These are phyloP conservation scores for Theileria parva DNA, from an alignment of 169 alveolate genomes.

Conservation along the genomic window DNA sequence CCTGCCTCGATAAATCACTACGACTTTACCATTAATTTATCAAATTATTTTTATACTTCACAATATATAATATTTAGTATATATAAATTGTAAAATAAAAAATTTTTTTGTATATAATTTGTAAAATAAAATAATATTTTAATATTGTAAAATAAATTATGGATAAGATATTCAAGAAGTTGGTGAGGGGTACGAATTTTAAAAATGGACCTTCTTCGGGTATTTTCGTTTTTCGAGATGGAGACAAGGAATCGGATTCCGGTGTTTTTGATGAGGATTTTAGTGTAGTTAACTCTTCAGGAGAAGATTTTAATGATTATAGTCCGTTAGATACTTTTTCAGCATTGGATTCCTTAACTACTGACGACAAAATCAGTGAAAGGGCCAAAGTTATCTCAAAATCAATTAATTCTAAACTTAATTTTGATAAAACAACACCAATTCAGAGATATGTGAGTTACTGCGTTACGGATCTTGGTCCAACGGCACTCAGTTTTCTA, in stretches of 20 bases:
- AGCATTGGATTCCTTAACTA: neutral
- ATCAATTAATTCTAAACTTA: conserved; percentile 6
- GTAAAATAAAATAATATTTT: neutral
- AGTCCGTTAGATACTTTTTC: conserved; percentile 1
- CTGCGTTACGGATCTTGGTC: neutral
- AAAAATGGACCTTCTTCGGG: conserved; percentile 22
- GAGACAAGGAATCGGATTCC: neutral
- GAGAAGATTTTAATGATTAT: conserved; percentile 22
- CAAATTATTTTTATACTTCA: too few relatives aligned
- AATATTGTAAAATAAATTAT: neutral
- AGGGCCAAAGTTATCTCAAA: neutral
- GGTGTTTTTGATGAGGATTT: conserved; percentile 21
- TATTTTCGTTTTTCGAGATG: neutral
- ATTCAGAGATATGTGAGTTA: conserved; percentile 24
- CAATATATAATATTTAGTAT: neutral
- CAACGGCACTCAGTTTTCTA: too few relatives aligned
- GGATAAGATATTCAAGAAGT: conserved; percentile 11
- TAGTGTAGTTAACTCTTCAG: neutral
- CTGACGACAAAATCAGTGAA: neutral
- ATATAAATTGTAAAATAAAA: neutral
- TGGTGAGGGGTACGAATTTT: conserved; percentile 26
- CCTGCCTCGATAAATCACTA: conserved; percentile 55
- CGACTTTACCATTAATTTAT: conserved; percentile 24
- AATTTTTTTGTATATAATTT: neutral
- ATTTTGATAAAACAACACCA: conserved; percentile 20